Evolutionary conservation across 2,329 filamentous ascomycete species (phyloP), one percentile per base, ranked within the genome.

Genomic region (Sporothrix curviconia): DNA sequence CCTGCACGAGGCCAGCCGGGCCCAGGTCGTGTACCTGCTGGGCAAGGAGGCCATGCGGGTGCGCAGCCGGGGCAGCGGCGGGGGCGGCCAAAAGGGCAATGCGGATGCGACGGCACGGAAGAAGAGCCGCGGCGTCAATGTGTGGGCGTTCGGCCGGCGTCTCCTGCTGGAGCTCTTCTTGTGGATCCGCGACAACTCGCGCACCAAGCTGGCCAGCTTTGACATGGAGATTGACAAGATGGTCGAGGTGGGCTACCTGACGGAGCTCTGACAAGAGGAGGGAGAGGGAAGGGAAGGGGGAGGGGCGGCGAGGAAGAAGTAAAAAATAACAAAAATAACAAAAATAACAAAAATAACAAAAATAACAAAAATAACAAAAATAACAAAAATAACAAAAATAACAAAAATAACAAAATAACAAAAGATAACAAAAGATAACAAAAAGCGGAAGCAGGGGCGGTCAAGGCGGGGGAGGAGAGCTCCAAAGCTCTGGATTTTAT

Each of bases 221-320:
- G 71, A 78, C 50, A 70, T 86, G 42, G 76, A 79, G 0, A 77
- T 80, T 59, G 83, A 87, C 59, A 76, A 78, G 50, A 67, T 87
- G 49, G 79, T 88, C 17, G 85, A 87, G 70, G 83, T 88, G 17
- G 85, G 85, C 0, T 88, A 87, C 66, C 77, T 87, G 1, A 86
- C 86, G 69, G 82, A 86, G 61, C 82, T 87, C 55, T 84, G 55
- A 61, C 47, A 39, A 30, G 39, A 46, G 32, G 39, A 30, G 36
- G 5, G 44, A 32, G 6, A 19, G 14, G n/a, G 28, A 36, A 37
- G 32, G 36, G n/a, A 39, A 25, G 4, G 24, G 25, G n/a, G 12
- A 11, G 19, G 42, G 8, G 22, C 22, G 12, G n/a, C 19, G 34
- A 44, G 14, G 19, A 37, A 4, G 8, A 43, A 36, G 2, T 14